Evolutionary conservation across 208 protist species (phyloP), one percentile per base, ranked within the genome.

Genomic region (Trypanosoma platydactyli): DNA sequence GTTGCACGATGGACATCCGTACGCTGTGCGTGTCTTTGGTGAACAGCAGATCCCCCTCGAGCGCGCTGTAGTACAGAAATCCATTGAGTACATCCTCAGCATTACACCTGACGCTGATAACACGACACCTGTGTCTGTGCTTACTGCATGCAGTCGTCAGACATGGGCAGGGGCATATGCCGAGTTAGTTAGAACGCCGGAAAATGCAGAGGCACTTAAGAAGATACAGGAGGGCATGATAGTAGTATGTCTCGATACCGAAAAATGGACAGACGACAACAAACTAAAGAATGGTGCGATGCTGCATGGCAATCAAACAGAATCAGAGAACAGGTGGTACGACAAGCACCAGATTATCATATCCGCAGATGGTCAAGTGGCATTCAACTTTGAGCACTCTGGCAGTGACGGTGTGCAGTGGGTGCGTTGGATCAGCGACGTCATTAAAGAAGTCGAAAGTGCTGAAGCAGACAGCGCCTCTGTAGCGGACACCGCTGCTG

Each of bases 281-380:
- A 71, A 54, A 9, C 60, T 86, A 30, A 78, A 75, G 33, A 78
- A 87, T 54, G 74, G 75, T 12, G 65, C 84, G 13, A 81, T 80
- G 27, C 66, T 96, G 57, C 86, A 92, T 62, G 90, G 90, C 13
- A 71, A 79, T 49, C 63, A 66, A 50, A 78, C 90, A 50, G 90
- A 96, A 69, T 15, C 81, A 44, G 88, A 96, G 73, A 96, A 97
- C 76, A 85, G 92, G 48, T 97, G 92, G 88, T 97, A 93, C 71
- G 92, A 97, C 79, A 97, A 95, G 72, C 87, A 97, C 58, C 91
- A 97, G 77, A 54, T 95, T 45, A 92, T 95, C 69, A 81, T 97
- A 51, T 91, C 85, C 25, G 86, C 85, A 24, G 86, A 92, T 49
- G 88, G 92, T 30, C 80, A 86, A 25, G 79, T 89, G 13, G 89